A percentile compares a stretch with the other conserved stretches of the same genome.
phyloP scores from a whole-genome alignment of 106 monocot species.

The Narthecium ossifragum region DNA sequence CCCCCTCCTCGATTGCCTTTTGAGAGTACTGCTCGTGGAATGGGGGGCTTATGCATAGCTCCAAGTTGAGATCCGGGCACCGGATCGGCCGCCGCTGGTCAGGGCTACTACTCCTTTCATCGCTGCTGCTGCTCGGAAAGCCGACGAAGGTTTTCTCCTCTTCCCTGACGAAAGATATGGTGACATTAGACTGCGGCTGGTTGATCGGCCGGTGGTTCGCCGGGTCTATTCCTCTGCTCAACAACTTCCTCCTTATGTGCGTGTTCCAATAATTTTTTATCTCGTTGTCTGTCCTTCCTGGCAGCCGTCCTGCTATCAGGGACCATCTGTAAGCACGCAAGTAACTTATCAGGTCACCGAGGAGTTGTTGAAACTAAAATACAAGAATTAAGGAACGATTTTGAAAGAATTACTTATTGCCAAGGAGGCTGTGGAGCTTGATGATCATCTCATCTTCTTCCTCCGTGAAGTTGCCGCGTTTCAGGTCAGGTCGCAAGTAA shows the following conservation, averaged over 20 bases:
- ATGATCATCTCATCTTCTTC: constrained; percentile 47
- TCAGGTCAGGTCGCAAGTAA: constrained; percentile 42
- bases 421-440: constrained; percentile 42
- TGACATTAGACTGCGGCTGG: neutral
- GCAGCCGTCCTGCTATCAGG: constrained; percentile 52
- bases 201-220: constrained; percentile 27
- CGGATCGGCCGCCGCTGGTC: neutral
- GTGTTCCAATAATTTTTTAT: constrained; percentile 81
- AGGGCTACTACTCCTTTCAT: neutral
- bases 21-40: neutral
- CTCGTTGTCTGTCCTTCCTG: constrained; percentile 60
- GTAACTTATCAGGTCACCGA: no score
- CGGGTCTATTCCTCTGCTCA: constrained; percentile 51
- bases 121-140: neutral
- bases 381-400: neutral
- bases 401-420: constrained; percentile 22
- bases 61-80: constrained; percentile 34
- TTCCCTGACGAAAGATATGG: neutral
- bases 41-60: constrained; percentile 34
- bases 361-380: no score
- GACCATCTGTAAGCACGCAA: constrained; percentile 38
- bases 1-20: neutral
- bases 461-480: constrained; percentile 42
- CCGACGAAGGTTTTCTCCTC: neutral
- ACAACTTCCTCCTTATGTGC: constrained; percentile 47